A percentile compares a stretch with the other conserved stretches of the same genome.
phyloP scores from a whole-genome alignment of 1,139 yeast species.

The Arxiozyma heterogenica region DNA sequence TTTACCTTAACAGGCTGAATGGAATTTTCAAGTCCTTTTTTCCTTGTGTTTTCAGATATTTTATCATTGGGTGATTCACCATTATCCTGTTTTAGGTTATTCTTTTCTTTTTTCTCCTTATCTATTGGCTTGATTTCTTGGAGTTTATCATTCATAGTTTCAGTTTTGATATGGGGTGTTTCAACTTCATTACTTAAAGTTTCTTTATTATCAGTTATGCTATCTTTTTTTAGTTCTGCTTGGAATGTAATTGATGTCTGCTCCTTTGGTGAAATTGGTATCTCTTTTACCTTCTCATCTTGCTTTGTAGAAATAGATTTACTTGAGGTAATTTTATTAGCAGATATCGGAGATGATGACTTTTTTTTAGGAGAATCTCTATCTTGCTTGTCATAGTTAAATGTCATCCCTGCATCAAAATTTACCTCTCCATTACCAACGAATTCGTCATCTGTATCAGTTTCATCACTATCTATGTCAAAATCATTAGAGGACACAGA shows the following conservation, averaged over 20 bases:
- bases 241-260: not conserved
- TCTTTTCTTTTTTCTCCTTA: not conserved
- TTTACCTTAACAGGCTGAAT: conserved; percentile 9
- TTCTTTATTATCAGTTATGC: not conserved
- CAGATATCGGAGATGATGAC: not conserved
- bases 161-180: not conserved
- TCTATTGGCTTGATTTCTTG: not conserved
- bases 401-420: conserved; percentile 27
- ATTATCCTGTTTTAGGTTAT: not conserved
- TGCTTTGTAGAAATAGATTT: not conserved
- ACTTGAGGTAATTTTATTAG: not conserved
- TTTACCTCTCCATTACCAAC: conserved; percentile 25
- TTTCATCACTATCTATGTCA: conserved; percentile 20
- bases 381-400: conserved; percentile 30
- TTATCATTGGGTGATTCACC: not conserved
- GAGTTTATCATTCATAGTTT: not conserved
- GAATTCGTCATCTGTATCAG: conserved; percentile 30
- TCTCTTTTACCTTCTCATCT: not conserved
- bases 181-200: conserved; percentile 1
- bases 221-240: too few species aligned
- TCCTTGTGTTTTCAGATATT: conserved; percentile 1
- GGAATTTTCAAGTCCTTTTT: not conserved
- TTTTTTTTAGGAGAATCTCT: conserved; percentile 12
- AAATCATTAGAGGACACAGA: conserved; percentile 1
- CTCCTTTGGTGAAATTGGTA: not conserved